Evolutionary conservation across 441 rosid genomes (phyloP).

Genomic region (Aleurites moluccanus): DNA sequence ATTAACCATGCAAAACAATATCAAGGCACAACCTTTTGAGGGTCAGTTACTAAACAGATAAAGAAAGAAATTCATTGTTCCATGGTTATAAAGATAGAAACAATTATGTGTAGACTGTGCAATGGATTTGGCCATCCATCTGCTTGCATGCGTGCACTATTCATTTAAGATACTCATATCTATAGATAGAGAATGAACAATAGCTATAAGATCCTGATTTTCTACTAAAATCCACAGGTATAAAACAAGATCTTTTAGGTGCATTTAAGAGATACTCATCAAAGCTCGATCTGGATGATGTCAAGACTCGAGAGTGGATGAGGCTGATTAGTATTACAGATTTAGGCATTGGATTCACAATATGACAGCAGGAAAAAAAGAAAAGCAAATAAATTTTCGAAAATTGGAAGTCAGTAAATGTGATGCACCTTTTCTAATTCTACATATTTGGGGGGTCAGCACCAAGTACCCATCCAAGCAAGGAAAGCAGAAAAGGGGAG

Average conservation of each 20-base stretch:
- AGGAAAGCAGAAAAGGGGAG: background rate
- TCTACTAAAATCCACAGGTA: background rate
- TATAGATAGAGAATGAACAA: background rate
- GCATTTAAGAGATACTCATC: background rate
- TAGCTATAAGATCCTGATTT: background rate
- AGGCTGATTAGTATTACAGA: background rate
- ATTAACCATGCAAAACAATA: background rate
- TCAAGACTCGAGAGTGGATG: background rate
- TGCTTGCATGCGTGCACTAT: background rate
- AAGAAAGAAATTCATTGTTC: background rate
- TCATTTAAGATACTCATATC: background rate
- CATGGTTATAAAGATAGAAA: background rate
- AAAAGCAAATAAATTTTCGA: background rate
- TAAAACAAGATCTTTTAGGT: background rate
- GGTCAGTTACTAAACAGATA: background rate
- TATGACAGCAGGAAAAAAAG: background rate
- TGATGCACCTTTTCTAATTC: background rate
- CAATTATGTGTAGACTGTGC: background rate
- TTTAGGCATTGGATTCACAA: background rate
- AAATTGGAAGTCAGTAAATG: background rate
- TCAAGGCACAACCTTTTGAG: background rate
- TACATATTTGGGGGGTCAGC: background rate
- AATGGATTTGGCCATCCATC: background rate
- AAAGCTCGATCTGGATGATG: background rate
- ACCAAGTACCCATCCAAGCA: background rate